Percentiles rank a stretch among this genome's conserved stretches.
phyloP scores from a whole-genome alignment of 2,329 filamentous ascomycete species.

The Penicillium hordei region DNA sequence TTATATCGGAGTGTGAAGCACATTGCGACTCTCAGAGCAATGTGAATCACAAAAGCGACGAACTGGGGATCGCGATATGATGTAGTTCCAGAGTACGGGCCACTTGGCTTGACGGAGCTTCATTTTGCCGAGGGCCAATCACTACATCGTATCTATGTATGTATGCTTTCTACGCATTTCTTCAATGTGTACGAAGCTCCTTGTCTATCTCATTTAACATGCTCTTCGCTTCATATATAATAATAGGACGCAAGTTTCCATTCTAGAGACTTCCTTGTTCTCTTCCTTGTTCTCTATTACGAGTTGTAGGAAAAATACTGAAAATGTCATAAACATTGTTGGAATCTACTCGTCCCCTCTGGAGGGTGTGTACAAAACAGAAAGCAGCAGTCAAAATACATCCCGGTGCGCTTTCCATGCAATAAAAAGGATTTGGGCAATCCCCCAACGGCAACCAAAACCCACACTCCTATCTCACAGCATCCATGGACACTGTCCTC shows the following conservation, averaged over 20 bases:
- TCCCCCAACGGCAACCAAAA: constrained; percentile 2
- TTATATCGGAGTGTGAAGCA: constrained; percentile 28
- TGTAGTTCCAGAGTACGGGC: constrained; percentile 31
- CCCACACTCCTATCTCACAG: not conserved
- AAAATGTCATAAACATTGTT: constrained; percentile 23
- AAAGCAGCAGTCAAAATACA: constrained; percentile 29
- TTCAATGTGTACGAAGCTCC: not conserved
- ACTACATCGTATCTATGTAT: constrained; percentile 6
- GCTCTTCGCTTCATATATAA: not conserved
- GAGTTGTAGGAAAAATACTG: not conserved
- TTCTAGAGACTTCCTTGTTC: not conserved
- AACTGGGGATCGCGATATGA: constrained; percentile 15
- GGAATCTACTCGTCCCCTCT: constrained; percentile 21
- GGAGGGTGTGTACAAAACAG: constrained; percentile 34
- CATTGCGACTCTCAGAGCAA: constrained; percentile 33
- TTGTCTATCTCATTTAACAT: not conserved
- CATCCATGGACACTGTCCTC: not conserved
- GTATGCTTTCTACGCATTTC: not conserved
- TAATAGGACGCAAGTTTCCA: not conserved
- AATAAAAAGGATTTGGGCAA: constrained; percentile 20
- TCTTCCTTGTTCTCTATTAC: not conserved
- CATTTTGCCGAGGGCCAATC: constrained; percentile 34
- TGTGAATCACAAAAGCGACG: constrained; percentile 1
- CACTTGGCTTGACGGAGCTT: constrained; percentile 42
- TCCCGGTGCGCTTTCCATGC: constrained; percentile 32